These are phyloP conservation scores for Lyophyllum semitale DNA, from an alignment of 768 basidiomycete species.

Conservation along the genomic window DNA sequence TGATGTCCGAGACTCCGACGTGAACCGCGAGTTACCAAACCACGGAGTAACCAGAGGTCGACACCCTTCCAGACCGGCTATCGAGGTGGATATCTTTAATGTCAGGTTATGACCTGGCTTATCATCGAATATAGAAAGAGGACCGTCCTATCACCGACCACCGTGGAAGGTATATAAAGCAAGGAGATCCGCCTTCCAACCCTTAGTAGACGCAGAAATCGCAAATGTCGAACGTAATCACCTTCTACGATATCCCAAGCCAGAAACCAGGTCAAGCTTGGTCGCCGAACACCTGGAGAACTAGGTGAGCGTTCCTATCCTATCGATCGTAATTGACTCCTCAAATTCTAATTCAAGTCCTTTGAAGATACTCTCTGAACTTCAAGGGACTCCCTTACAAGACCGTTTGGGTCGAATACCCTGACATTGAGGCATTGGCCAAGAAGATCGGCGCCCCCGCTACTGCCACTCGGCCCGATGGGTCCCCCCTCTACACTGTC, in stretches of 20 bases:
- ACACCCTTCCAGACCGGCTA: not conserved
- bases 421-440: slow-evolving; percentile 36
- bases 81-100: not conserved
- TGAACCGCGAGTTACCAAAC: not conserved
- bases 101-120: not conserved
- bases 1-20: no score
- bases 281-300: slow-evolving; percentile 50
- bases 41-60: not conserved
- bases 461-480: slow-evolving; percentile 26
- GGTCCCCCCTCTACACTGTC: slow-evolving; percentile 33
- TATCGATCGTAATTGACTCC: no score
- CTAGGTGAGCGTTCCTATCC: slow-evolving; percentile 29
- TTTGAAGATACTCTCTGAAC: slow-evolving; percentile 23
- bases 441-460: slow-evolving; percentile 34
- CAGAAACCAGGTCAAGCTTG: slow-evolving; percentile 29
- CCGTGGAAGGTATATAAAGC: slow-evolving; percentile 1
- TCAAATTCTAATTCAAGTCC: not conserved
- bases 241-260: slow-evolving; percentile 47
- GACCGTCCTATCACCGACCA: not conserved
- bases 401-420: slow-evolving; percentile 41
- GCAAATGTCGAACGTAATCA: slow-evolving; percentile 29
- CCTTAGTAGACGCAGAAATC: not conserved
- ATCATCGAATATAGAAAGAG: not conserved
- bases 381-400: slow-evolving; percentile 36
- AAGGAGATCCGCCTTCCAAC: not conserved